A percentile compares a stretch with the other conserved stretches of the same genome.
These are phyloP conservation scores for Zangia roseola DNA, from an alignment of 768 basidiomycete genomes.

Conservation along the genomic window DNA sequence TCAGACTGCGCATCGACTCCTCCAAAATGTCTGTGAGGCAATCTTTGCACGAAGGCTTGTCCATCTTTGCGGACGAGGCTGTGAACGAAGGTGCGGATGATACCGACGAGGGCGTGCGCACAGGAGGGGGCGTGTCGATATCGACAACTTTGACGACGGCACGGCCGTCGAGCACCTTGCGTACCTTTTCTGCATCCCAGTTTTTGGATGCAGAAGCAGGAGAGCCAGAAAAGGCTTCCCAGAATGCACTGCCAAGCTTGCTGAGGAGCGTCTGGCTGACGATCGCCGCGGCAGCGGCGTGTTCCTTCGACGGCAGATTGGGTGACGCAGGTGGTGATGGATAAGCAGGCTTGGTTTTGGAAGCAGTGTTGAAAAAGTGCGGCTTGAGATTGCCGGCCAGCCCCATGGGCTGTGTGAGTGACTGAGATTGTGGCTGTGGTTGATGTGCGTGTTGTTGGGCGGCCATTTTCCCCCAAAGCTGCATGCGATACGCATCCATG, in stretches of 20 bases:
- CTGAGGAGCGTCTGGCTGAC: constrained; percentile 74
- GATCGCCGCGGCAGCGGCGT: constrained; percentile 52
- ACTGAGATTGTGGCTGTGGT: constrained; percentile 32
- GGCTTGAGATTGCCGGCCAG: constrained; percentile 43
- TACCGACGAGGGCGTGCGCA: not conserved
- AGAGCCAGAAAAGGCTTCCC: constrained; percentile 81
- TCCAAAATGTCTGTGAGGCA: constrained; percentile 48
- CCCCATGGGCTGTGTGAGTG: constrained; percentile 30
- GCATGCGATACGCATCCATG: constrained; percentile 86
- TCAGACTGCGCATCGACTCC: constrained; percentile 69
- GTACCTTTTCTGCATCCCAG: constrained; percentile 78
- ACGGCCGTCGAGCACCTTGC: constrained; percentile 77
- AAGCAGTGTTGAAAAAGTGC: constrained; percentile 27
- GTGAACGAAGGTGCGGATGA: constrained; percentile 1
- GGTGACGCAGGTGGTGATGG: constrained; percentile 47
- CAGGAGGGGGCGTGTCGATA: constrained; percentile 44
- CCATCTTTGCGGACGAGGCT: constrained; percentile 13
- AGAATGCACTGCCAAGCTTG: constrained; percentile 75
- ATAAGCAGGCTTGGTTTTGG: constrained; percentile 26
- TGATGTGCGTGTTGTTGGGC: constrained; percentile 55
- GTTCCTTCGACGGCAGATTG: constrained; percentile 30
- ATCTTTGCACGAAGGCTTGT: constrained; percentile 21
- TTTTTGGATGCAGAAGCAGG: constrained; percentile 27
- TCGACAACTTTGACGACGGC: constrained; percentile 81
- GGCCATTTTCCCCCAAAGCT: constrained; percentile 90